A percentile compares a stretch with the other conserved stretches of the same genome.
Conservation (phyloP, 345 rosid species). For the Crucihimalaya himalaica region DNA sequence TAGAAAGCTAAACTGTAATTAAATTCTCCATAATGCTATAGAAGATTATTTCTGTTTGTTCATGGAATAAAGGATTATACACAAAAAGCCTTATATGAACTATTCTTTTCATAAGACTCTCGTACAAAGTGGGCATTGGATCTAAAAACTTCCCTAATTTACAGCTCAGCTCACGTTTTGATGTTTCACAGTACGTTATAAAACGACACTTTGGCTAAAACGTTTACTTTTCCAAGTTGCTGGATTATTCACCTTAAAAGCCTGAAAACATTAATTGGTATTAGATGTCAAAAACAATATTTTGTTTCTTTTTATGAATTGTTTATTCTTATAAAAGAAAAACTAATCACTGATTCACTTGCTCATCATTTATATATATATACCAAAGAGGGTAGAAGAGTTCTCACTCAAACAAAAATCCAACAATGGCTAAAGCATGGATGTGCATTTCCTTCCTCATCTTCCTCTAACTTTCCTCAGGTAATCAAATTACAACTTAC, state of each 20-base stretch:
- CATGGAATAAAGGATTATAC: conserved; percentile 14
- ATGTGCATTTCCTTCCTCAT: conserved; percentile 33
- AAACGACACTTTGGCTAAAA: conserved; percentile 11
- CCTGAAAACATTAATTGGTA: conserved; percentile 15
- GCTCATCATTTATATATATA: conserved; percentile 16
- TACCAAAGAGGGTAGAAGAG: conserved; percentile 14
- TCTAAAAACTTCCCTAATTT: conserved; percentile 26
- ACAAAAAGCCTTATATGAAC: neutral
- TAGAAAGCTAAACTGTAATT: conserved; percentile 18
- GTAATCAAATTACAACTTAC: conserved; percentile 11
- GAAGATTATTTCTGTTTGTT: neutral
- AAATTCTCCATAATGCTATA: neutral
- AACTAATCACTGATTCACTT: conserved; percentile 15
- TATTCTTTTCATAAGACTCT: conserved; percentile 10
- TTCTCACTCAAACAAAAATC: conserved; percentile 16
- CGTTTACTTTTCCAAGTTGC: conserved; percentile 26
- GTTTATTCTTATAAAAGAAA: neutral
- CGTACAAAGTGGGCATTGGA: conserved; percentile 31
- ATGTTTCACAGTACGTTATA: conserved; percentile 12
- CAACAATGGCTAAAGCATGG: conserved; percentile 38
- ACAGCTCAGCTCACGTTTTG: conserved; percentile 32
- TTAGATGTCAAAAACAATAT: neutral
- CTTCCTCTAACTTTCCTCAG: conserved; percentile 29
- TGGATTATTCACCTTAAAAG: conserved; percentile 37
- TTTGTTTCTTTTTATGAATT: neutral